Evolutionary conservation across 805 yeast genomes (phyloP), one percentile per base, ranked within the genome.

Genomic region (Tetrapisispora nanseiensis): DNA sequence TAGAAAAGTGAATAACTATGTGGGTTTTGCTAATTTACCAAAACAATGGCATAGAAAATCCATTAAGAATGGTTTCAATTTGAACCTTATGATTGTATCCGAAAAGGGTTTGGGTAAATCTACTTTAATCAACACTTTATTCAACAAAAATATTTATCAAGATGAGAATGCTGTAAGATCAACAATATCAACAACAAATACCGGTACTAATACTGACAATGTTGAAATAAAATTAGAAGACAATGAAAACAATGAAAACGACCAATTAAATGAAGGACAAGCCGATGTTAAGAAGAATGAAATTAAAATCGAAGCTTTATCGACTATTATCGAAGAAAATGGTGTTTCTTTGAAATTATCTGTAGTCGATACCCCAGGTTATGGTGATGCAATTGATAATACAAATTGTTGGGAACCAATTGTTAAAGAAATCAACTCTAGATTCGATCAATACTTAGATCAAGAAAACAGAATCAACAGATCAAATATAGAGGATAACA

Each of bases 11-110:
- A 84, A 81, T 52, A 90, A 95, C 3, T 89, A 83, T 61, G 98
- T 92, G 43, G 98, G 98, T 6, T 92, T 92, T 67, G 95, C 97
- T 51, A 92, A 89, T 67, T 73, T 92, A 58, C 98, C 98, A 45
- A 92, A 89, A 61, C 98, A 92, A 70, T 92, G 97, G 96, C 97
- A 92, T 68, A 80, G 95, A 67, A 86, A 84, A 65, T 82, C 95
- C 2, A 77, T 86, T 47, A 81, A 83, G 64, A 76, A 85, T 58
- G 98, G 98, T 12, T 92, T 92, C 72, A 76, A 72, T 54, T 76
- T 92, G 61, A 92, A 92, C 62, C 62, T 92, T 47, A 76, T 92
- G 77, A 86, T 86, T 45, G 95, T 89, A 48, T 95, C 95, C 51
- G 95, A 86, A 68, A 71, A 80, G 46, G 97, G 98, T 5, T 71